Conservation (phyloP, 345 rosid species). For the Populus tremula region DNA sequence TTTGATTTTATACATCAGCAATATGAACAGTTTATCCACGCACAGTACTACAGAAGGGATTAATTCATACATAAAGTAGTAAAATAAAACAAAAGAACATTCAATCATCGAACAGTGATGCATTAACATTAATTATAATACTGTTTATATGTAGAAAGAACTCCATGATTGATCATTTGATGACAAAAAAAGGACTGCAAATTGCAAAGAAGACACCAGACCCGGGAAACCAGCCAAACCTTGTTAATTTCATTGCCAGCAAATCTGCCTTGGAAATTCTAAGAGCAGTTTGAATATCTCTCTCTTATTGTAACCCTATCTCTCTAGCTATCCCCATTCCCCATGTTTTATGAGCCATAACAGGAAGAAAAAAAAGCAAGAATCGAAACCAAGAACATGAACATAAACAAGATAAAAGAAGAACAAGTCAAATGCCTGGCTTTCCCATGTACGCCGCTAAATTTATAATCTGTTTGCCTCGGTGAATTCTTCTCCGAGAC, state of each 20-base stretch:
- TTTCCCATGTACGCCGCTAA: slow-evolving; percentile 58
- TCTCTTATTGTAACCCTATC: background rate
- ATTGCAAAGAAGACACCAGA: background rate
- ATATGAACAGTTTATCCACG: background rate
- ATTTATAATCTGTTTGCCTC: background rate
- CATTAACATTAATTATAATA: no score
- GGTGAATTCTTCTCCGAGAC: slow-evolving; percentile 13
- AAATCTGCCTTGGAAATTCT: slow-evolving; percentile 1
- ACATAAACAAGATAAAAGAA: background rate
- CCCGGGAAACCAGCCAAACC: background rate
- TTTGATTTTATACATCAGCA: no score
- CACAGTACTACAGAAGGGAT: background rate
- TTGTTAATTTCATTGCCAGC: background rate
- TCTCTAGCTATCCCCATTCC: background rate
- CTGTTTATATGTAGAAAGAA: background rate
- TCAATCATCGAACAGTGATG: background rate
- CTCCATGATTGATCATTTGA: background rate
- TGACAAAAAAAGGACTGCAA: background rate
- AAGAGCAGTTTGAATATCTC: background rate
- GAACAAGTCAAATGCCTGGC: slow-evolving; percentile 47
- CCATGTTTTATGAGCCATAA: background rate
- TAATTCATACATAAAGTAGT: background rate
- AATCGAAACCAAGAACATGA: background rate
- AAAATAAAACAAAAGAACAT: no score
- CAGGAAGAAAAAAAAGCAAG: background rate